A percentile compares a stretch with the other conserved stretches of the same genome.
These are phyloP conservation scores for Zygosaccharomyces sapae DNA, from an alignment of 1,139 yeast species.

Conservation along the genomic window DNA sequence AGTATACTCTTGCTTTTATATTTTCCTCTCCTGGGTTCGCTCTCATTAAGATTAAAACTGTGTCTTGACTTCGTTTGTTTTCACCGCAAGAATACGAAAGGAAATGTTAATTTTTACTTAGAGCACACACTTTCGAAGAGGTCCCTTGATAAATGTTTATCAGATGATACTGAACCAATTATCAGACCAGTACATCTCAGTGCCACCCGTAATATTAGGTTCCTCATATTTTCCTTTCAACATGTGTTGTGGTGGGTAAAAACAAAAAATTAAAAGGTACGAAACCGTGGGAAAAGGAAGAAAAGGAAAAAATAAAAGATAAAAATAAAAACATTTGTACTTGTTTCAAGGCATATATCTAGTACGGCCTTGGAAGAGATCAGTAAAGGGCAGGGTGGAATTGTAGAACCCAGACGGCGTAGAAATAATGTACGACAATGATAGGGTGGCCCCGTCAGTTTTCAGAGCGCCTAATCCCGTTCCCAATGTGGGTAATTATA, in stretches of 20 bases:
- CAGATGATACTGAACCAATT: too few relatives aligned
- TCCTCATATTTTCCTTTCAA: neutral
- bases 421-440: slow-evolving; percentile 1
- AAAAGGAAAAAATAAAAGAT: slow-evolving; percentile 1
- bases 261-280: neutral
- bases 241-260: neutral
- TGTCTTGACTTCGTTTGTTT: too few relatives aligned
- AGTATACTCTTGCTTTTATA: too few relatives aligned
- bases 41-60: too few relatives aligned
- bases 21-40: too few relatives aligned
- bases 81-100: too few relatives aligned
- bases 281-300: neutral
- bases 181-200: too few relatives aligned
- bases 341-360: neutral
- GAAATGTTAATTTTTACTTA: too few relatives aligned
- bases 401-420: slow-evolving; percentile 1
- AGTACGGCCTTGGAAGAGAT: neutral
- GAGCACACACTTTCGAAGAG: too few relatives aligned
- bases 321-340: slow-evolving; percentile 2
- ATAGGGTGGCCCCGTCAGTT: slow-evolving; percentile 4
- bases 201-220: neutral
- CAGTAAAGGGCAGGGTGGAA: neutral
- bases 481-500: neutral
- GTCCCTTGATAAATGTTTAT: too few relatives aligned
- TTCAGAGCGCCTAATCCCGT: neutral